These are phyloP conservation scores for Serendipita indica DNA, from an alignment of 768 basidiomycete species.

Conservation along the genomic window DNA sequence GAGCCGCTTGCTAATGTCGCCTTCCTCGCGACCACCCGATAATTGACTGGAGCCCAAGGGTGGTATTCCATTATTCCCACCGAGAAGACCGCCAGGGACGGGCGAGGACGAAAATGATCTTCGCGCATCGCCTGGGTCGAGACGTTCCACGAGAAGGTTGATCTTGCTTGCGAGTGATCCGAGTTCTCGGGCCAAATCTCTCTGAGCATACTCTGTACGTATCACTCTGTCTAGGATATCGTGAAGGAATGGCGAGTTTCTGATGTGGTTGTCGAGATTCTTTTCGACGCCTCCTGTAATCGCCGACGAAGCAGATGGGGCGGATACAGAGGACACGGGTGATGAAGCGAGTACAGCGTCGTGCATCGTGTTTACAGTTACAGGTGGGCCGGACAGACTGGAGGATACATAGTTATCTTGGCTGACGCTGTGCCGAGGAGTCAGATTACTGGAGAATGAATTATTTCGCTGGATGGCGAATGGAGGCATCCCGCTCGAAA, in stretches of 20 bases:
- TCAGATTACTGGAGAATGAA: background rate
- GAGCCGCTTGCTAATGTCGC: background rate
- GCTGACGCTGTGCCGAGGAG: background rate
- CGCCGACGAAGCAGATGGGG: background rate
- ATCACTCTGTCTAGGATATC: conserved; percentile 62
- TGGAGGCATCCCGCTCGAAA: background rate
- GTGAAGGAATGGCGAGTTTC: conserved; percentile 56
- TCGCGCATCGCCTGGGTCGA: conserved; percentile 16
- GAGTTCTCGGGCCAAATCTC: conserved; percentile 61
- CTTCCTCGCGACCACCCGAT: conserved; percentile 37
- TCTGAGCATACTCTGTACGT: conserved; percentile 51
- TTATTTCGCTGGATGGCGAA: background rate
- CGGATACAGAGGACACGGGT: background rate
- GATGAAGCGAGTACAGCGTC: conserved; percentile 4
- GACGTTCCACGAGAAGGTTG: conserved; percentile 56
- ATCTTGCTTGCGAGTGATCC: conserved; percentile 65
- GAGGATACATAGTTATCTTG: conserved; percentile 7
- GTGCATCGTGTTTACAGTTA: conserved; percentile 2
- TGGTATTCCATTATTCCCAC: conserved; percentile 10
- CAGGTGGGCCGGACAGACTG: background rate
- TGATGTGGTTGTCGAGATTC: conserved; percentile 59
- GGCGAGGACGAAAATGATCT: background rate
- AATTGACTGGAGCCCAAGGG: conserved; percentile 34
- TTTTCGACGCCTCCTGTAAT: background rate
- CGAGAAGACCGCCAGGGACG: conserved; percentile 16